Percentiles rank a stretch among this genome's conserved stretches.
phyloP scores from a whole-genome alignment of 2,329 filamentous ascomycete species.

The Calonectria pseudoturangicola region DNA sequence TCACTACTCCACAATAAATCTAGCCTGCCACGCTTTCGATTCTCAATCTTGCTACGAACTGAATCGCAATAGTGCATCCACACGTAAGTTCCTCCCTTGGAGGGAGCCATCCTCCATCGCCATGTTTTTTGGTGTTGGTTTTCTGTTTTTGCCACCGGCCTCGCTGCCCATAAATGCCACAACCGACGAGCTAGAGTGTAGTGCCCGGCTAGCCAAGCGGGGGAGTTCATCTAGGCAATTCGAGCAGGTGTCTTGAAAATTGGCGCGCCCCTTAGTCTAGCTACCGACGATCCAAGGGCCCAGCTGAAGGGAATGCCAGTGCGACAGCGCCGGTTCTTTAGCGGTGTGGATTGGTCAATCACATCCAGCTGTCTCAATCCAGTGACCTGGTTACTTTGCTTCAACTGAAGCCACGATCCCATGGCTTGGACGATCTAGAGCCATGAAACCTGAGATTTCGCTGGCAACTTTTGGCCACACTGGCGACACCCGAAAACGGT shows the following conservation, averaged over 20 bases:
- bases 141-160: neutral
- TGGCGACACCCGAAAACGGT: neutral
- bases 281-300: neutral
- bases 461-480: neutral
- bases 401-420: slow-evolving; percentile 2
- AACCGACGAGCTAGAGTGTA: neutral
- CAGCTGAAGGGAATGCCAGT: slow-evolving; percentile 18
- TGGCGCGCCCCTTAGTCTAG: neutral
- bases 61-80: neutral
- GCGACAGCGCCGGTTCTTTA: neutral
- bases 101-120: neutral
- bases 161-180: neutral
- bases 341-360: neutral
- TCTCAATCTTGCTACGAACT: neutral
- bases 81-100: neutral
- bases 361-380: slow-evolving; percentile 19
- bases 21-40: neutral
- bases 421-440: neutral
- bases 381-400: slow-evolving; percentile 15
- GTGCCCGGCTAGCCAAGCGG: neutral
- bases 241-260: slow-evolving; percentile 4
- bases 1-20: neutral
- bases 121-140: neutral
- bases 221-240: slow-evolving; percentile 2
- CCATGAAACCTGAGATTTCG: neutral